Evolutionary conservation across 257 asterid species (phyloP).

Genomic region (Avicennia marina): DNA sequence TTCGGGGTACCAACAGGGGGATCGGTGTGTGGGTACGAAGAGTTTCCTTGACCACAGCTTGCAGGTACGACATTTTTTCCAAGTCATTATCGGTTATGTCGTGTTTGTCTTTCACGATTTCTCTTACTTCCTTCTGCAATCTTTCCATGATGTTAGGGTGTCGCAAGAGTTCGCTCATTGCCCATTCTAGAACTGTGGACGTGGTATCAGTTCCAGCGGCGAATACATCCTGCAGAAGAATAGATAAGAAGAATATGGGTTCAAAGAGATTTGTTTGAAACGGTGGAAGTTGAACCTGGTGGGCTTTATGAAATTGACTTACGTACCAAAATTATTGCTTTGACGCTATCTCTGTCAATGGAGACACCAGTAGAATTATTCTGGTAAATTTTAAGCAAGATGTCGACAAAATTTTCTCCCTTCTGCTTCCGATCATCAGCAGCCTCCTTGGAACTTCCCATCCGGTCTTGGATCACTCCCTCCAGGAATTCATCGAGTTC

Average conservation of each 20-base stretch:
- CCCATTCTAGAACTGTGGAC: conserved; percentile 34
- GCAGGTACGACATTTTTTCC: conserved; percentile 39
- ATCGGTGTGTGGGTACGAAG: conserved; percentile 41
- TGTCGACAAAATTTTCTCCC: conserved; percentile 30
- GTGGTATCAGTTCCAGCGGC: conserved; percentile 55
- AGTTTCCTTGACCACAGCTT: conserved; percentile 47
- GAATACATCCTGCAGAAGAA: conserved; percentile 30
- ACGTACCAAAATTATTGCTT: conserved; percentile 31
- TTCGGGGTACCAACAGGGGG: conserved; percentile 33
- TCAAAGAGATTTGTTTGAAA: neutral
- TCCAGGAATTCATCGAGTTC: conserved; percentile 30
- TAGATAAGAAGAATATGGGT: neutral
- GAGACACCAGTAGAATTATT: conserved; percentile 15
- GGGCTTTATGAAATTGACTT: neutral
- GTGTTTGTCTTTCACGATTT: neutral
- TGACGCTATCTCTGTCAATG: conserved; percentile 28
- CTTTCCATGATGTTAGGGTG: conserved; percentile 24
- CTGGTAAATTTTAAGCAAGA: conserved; percentile 29
- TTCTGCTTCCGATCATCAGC: too few species aligned
- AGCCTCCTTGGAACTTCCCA: too few species aligned
- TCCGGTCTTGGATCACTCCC: conserved; percentile 20
- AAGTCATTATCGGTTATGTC: conserved; percentile 30
- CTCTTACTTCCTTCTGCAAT: conserved; percentile 31
- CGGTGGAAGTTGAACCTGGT: neutral
- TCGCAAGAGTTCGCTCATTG: conserved; percentile 41